Base-by-base conservation (phyloP, 2,329 filamentous ascomycete genomes). In the Domatiomyces catenatus region DNA sequence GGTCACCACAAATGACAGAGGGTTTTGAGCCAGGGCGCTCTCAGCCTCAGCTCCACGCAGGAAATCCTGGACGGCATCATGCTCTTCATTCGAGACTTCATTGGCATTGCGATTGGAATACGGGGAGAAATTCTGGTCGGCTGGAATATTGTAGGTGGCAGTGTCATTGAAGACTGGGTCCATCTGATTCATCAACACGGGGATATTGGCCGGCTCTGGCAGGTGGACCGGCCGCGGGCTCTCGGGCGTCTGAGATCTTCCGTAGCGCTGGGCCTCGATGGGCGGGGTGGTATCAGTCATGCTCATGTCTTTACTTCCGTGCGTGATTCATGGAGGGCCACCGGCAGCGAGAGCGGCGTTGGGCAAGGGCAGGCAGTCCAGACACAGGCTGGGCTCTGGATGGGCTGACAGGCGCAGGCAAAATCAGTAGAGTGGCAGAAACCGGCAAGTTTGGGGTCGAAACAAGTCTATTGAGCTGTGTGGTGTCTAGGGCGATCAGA, bases 121-220 rank as follows among this genome's bases (percentile, higher is more conserved):
- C 51, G 57, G 56, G 52, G 58, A 57, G 44, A 60, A 57, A 46
- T 47, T 56, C 50, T 60, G 58, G 36, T 58, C 55, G 50, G 53
- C 61, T 52, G 62, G 64, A 61, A 71, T 75, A 53, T 70, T 70
- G 64, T 78, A 77, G 55, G 74, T 75, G 49, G 79, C 72, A 50
- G 79, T 79, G 64, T 83, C 79, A 67, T 82, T 81, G 71, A 84
- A 83, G 59, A 76, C 69, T 50, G 80, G 79, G 67, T 86, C 81
- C 76, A 79, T 85, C 68, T 84, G 80, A 63, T 81, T 80, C 63
- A 80, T 75, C 61, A 85, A 71, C 50, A 86, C 76, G 52, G 81
- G 80, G 53, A 85, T 83, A 58, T 79, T 82, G 59, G 79, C 75
- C 49, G 81, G 80, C 65, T 81, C 77, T 58, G 81, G 75, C 58